Evolutionary conservation across 1,139 yeast species (phyloP).

Genomic region (Blastobotrys illinoisensis): DNA sequence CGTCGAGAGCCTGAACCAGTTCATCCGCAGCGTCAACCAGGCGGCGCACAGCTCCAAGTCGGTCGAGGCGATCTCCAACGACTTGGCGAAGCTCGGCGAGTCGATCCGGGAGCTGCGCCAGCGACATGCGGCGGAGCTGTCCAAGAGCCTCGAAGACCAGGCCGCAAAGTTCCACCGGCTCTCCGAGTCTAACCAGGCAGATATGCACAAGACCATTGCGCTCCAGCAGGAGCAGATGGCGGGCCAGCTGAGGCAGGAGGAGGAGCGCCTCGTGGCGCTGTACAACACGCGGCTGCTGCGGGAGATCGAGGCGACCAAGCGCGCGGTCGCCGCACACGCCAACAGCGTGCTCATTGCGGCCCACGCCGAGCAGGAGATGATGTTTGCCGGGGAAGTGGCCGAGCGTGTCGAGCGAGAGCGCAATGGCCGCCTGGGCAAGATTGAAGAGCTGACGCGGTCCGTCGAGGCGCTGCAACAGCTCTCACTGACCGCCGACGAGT

Average conservation of each 20-base stretch:
- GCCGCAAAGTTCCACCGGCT: conserved; percentile 25
- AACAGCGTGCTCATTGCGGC: conserved; percentile 70
- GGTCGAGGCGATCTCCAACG: conserved; percentile 25
- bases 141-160: conserved; percentile 23
- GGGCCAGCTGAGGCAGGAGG: conserved; percentile 56
- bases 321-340: conserved; percentile 66
- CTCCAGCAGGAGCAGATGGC: conserved; percentile 50
- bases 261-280: conserved; percentile 56
- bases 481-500: conserved; percentile 52
- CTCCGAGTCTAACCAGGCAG: conserved; percentile 25
- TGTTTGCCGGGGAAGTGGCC: conserved; percentile 59
- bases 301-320: conserved; percentile 67
- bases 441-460: conserved; percentile 54
- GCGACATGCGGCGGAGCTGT: conserved; percentile 23
- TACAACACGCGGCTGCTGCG: conserved; percentile 53
- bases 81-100: conserved; percentile 27
- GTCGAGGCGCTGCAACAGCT: conserved; percentile 55
- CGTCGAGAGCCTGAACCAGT: conserved; percentile 47
- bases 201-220: conserved; percentile 38
- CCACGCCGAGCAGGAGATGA: conserved; percentile 65
- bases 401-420: conserved; percentile 75
- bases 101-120: conserved; percentile 25
- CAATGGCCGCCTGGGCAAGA: conserved; percentile 67
- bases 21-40: conserved; percentile 48
- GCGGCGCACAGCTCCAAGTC: conserved; percentile 27